Evolutionary conservation across 2,329 filamentous ascomycete species (phyloP).

Genomic region (Sarocladiaceae sp.): DNA sequence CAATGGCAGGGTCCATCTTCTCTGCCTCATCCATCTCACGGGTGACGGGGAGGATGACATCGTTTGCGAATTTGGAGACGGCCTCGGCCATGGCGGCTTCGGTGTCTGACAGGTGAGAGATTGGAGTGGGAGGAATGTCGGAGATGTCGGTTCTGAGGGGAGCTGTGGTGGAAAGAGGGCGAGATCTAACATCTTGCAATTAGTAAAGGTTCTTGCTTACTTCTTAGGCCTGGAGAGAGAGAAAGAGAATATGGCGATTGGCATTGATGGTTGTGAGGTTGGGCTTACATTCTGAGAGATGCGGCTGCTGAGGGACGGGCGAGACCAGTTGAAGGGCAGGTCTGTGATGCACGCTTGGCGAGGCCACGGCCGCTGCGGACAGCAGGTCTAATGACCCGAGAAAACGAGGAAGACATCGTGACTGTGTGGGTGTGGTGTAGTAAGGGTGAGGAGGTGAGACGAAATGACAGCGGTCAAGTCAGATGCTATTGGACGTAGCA

Average conservation of each 20-base stretch:
- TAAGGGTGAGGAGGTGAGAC: background rate
- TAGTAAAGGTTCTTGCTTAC: background rate
- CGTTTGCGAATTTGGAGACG: conserved; percentile 85
- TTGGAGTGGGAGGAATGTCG: conserved; percentile 82
- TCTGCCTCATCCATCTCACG: conserved; percentile 98
- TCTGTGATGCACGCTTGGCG: conserved; percentile 22
- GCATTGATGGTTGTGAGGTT: background rate
- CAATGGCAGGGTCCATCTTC: conserved; percentile 80
- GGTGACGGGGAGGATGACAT: conserved; percentile 83
- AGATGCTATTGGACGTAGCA: background rate
- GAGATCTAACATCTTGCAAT: conserved; percentile 21
- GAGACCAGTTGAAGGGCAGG: background rate
- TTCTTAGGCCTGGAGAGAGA: too few species aligned
- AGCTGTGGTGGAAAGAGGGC: conserved; percentile 58
- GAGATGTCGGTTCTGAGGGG: conserved; percentile 54
- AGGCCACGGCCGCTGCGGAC: conserved; percentile 40
- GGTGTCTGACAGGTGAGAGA: conserved; percentile 86
- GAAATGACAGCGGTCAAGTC: background rate
- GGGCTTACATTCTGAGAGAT: conserved; percentile 20
- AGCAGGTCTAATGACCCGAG: conserved; percentile 47
- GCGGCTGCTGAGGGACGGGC: background rate
- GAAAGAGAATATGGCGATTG: background rate
- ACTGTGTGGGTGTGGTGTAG: background rate
- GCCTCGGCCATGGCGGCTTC: conserved; percentile 86
- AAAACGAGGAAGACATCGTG: conserved; percentile 40